phyloP scores from a whole-genome alignment of 352 stramenopile species.

The Globisporangium camurandrum region DNA sequence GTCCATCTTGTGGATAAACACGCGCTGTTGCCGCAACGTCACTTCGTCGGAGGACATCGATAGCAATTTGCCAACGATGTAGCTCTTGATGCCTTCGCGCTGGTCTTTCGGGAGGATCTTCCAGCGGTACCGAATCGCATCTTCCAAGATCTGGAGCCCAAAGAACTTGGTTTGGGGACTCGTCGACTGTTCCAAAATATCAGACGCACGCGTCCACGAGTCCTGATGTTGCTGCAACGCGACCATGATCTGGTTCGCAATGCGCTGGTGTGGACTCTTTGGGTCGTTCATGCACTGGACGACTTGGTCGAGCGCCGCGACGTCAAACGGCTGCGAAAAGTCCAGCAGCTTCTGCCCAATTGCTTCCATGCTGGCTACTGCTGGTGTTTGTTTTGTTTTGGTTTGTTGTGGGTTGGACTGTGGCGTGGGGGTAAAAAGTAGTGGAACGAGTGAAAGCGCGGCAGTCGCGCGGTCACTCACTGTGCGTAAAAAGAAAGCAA shows the following conservation, averaged over 20 bases:
- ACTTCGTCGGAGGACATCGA: conserved; percentile 87
- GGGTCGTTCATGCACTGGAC: conserved; percentile 95
- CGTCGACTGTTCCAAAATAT: conserved; percentile 94
- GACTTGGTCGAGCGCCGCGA: conserved; percentile 94
- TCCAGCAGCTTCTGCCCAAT: conserved; percentile 89
- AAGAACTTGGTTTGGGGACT: conserved; percentile 91
- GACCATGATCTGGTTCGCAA: conserved; percentile 93
- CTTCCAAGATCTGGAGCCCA: conserved; percentile 93
- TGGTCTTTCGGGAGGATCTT: conserved; percentile 95
- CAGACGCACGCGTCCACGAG: conserved; percentile 90
- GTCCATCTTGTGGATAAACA: conserved; percentile 96
- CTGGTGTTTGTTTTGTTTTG: background rate
- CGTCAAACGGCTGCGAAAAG: conserved; percentile 94
- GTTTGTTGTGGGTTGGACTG: background rate
- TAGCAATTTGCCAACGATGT: conserved; percentile 96
- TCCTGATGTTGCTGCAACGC: conserved; percentile 91
- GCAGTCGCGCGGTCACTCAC: too few relatives aligned
- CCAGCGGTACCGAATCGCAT: conserved; percentile 96
- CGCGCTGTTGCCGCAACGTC: conserved; percentile 81
- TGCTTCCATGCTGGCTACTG: conserved; percentile 63
- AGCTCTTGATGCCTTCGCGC: conserved; percentile 97
- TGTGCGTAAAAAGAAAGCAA: too few relatives aligned
- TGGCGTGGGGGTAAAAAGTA: too few relatives aligned
- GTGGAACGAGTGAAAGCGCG: too few relatives aligned
- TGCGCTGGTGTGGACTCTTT: conserved; percentile 87